Percentiles rank a stretch among this genome's conserved stretches.
These are phyloP conservation scores for Intubia oerlemansii DNA, from an alignment of 2,329 filamentous ascomycete species.

Conservation along the genomic window DNA sequence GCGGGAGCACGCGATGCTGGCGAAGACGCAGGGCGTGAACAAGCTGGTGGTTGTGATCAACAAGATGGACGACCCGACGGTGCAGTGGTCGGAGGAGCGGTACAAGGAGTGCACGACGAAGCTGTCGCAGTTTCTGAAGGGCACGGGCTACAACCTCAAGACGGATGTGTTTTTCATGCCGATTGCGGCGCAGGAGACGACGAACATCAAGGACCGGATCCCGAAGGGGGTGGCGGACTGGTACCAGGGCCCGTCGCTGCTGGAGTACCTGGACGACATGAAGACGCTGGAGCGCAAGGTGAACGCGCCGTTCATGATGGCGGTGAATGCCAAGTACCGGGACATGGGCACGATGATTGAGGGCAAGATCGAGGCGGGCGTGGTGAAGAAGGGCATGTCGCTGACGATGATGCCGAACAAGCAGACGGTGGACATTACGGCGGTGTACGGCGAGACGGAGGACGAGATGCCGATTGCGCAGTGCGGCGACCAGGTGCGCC, in stretches of 20 bases:
- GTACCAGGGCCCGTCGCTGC: slow-evolving; percentile 74
- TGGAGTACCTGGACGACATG: slow-evolving; percentile 67
- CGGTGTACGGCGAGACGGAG: slow-evolving; percentile 87
- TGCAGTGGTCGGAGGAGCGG: slow-evolving; percentile 83
- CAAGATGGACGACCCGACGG: slow-evolving; percentile 98
- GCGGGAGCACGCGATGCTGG: slow-evolving; percentile 76
- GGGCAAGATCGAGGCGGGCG: slow-evolving; percentile 88
- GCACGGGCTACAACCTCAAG: slow-evolving; percentile 84
- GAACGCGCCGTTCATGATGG: slow-evolving; percentile 99
- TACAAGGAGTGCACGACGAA: slow-evolving; percentile 89
- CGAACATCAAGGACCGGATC: slow-evolving; percentile 77
- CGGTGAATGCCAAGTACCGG: slow-evolving; percentile 78
- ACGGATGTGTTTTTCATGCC: slow-evolving; percentile 91
- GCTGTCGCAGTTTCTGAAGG: slow-evolving; percentile 71
- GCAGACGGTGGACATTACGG: slow-evolving; percentile 57
- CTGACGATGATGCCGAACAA: slow-evolving; percentile 94
- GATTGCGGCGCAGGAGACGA: slow-evolving; percentile 68
- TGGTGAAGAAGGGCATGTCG: slow-evolving; percentile 72
- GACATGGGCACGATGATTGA: slow-evolving; percentile 97
- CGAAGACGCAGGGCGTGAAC: slow-evolving; percentile 95
- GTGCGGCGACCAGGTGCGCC: slow-evolving; percentile 84
- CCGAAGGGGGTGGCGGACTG: slow-evolving; percentile 57
- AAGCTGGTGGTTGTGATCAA: slow-evolving; percentile 90
- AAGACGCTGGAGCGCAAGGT: slow-evolving; percentile 74
- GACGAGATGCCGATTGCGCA: slow-evolving; percentile 67